phyloP scores from a whole-genome alignment of 2,329 filamentous ascomycete genomes.

The Trichothecium roseum region DNA sequence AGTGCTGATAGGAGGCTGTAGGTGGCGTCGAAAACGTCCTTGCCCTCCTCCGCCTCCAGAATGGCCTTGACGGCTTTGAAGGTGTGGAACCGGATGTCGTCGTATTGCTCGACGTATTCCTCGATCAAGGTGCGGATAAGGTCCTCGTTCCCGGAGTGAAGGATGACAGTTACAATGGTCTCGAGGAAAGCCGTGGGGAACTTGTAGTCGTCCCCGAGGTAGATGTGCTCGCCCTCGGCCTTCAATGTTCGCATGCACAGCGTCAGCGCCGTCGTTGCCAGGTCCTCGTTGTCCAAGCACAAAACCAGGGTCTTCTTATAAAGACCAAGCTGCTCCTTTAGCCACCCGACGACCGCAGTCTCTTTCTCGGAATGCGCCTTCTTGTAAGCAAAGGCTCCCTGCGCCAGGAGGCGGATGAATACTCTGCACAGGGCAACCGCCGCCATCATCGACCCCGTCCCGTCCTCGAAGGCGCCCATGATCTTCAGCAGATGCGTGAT shows the following conservation, averaged over 20 bases:
- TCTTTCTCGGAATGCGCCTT: conserved; percentile 64
- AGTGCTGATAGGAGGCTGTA: conserved; percentile 56
- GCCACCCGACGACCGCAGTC: conserved; percentile 62
- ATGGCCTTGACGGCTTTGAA: conserved; percentile 57
- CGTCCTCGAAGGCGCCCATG: conserved; percentile 36
- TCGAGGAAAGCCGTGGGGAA: conserved; percentile 62
- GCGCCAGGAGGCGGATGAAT: conserved; percentile 70
- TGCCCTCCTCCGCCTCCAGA: neutral
- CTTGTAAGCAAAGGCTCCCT: conserved; percentile 57
- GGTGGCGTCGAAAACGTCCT: conserved; percentile 40
- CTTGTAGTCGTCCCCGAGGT: conserved; percentile 50
- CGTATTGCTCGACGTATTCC: conserved; percentile 68
- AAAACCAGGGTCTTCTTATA: conserved; percentile 54
- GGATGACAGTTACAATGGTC: conserved; percentile 50
- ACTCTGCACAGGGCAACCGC: conserved; percentile 76
- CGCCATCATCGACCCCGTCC: conserved; percentile 55
- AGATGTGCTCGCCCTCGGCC: conserved; percentile 57
- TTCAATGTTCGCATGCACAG: conserved; percentile 78
- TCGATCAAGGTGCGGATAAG: conserved; percentile 64
- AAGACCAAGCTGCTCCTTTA: conserved; percentile 63
- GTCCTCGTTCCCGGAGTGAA: conserved; percentile 46
- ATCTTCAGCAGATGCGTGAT: conserved; percentile 60
- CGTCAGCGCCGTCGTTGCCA: conserved; percentile 63
- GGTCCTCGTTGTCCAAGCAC: conserved; percentile 50
- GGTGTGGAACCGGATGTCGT: conserved; percentile 78